These are phyloP conservation scores for Heliocybe sulcata DNA, from an alignment of 1,284 basidiomycete species.

Conservation along the genomic window DNA sequence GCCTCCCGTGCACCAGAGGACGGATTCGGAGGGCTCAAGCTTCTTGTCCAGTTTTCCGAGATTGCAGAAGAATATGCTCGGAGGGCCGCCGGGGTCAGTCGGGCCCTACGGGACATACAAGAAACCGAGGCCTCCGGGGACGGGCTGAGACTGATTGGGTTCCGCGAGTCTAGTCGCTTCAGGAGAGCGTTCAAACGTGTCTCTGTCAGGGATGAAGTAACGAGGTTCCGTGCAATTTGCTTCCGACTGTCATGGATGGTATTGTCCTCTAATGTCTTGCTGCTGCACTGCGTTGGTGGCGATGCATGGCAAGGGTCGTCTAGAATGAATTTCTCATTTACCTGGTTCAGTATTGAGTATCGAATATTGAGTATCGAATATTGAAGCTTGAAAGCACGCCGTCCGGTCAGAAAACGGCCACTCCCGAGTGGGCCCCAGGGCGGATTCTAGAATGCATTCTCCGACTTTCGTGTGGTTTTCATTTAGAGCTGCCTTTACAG, in stretches of 20 bases:
- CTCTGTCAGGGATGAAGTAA: background rate
- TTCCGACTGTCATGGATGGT: background rate
- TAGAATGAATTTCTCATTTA: too few relatives aligned
- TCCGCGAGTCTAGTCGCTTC: background rate
- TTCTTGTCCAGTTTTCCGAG: slow-evolving; percentile 5
- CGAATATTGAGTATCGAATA: too few relatives aligned
- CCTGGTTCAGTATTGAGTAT: too few relatives aligned
- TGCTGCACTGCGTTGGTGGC: too few relatives aligned
- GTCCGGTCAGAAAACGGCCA: too few relatives aligned
- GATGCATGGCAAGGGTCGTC: too few relatives aligned
- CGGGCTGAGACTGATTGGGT: background rate
- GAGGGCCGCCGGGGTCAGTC: slow-evolving; percentile 34
- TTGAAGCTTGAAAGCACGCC: too few relatives aligned
- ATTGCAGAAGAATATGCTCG: slow-evolving; percentile 23
- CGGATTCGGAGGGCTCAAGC: slow-evolving; percentile 8
- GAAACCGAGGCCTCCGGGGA: slow-evolving; percentile 8
- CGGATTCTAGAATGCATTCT: too few relatives aligned
- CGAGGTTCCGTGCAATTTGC: background rate
- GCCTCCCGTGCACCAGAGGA: slow-evolving; percentile 1
- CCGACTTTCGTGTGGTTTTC: background rate
- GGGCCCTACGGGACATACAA: slow-evolving; percentile 40
- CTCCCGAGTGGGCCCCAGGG: too few relatives aligned
- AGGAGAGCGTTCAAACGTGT: background rate
- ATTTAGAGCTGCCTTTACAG: background rate
- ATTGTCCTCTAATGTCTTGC: background rate